Conservation (phyloP, 2,329 filamentous ascomycete genomes). For the Nemania abortiva region DNA sequence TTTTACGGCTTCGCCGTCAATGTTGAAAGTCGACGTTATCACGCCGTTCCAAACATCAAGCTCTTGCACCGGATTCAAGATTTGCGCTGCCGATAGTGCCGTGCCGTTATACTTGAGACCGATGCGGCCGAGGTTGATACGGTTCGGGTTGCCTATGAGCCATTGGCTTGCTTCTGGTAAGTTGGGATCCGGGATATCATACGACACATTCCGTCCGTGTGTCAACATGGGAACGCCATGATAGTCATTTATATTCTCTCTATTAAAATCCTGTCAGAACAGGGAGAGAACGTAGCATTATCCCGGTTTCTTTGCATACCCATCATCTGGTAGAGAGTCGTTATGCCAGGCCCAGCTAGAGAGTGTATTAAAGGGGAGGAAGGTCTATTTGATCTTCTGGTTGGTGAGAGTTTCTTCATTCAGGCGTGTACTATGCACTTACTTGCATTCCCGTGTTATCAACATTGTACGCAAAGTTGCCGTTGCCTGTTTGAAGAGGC, state of each 20-base stretch:
- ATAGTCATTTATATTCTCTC: conserved; percentile 50
- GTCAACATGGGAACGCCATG: conserved; percentile 52
- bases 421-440: not conserved
- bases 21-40: conserved; percentile 55
- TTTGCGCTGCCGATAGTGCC: conserved; percentile 48
- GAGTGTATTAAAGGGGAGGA: conserved; percentile 48
- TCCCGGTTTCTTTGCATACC: conserved; percentile 34
- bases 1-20: conserved; percentile 50
- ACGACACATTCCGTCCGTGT: conserved; percentile 55
- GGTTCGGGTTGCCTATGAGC: conserved; percentile 63
- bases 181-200: conserved; percentile 54
- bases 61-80: conserved; percentile 52
- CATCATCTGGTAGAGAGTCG: conserved; percentile 54
- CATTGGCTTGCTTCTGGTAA: conserved; percentile 60
- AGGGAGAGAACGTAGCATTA: not conserved
- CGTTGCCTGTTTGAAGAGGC: conserved; percentile 49
- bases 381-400: conserved; percentile 35
- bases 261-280: conserved; percentile 20
- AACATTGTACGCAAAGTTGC: conserved; percentile 50
- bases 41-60: conserved; percentile 55
- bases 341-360: conserved; percentile 51
- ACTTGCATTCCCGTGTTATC: conserved; percentile 50
- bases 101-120: conserved; percentile 54
- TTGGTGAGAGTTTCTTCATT: not conserved
- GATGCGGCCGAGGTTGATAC: conserved; percentile 59